phyloP scores from a whole-genome alignment of 1,284 basidiomycete genomes.

The Naganishia cerealis region DNA sequence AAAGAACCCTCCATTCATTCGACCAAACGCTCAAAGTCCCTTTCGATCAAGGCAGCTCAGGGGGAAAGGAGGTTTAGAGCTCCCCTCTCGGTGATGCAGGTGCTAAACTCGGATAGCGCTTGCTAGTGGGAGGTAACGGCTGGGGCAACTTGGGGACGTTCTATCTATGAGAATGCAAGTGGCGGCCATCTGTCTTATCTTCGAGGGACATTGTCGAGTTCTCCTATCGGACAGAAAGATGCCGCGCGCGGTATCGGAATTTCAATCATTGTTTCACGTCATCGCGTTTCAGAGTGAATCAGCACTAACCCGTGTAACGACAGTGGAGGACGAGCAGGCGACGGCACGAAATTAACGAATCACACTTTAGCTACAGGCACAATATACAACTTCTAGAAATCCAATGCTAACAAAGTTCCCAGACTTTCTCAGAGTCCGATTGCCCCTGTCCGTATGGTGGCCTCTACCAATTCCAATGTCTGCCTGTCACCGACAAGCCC shows the following conservation, averaged over 20 bases:
- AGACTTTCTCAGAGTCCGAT: background rate
- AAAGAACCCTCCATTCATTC: background rate
- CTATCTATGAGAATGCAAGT: background rate
- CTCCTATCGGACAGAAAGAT: background rate
- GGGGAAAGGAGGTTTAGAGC: background rate
- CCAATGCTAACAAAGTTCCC: background rate
- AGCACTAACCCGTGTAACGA: background rate
- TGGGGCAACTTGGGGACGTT: background rate
- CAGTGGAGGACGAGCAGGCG: background rate
- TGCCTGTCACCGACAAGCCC: background rate
- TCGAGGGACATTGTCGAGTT: background rate
- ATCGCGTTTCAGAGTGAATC: conserved; percentile 3
- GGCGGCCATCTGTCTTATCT: background rate
- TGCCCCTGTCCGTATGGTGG: background rate
- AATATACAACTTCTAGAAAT: background rate
- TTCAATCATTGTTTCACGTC: background rate
- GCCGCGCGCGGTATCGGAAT: background rate
- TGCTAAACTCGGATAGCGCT: background rate
- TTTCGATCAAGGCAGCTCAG: conserved; percentile 4
- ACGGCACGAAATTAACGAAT: background rate
- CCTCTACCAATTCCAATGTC: background rate
- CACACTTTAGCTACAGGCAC: too few species aligned
- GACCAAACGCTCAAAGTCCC: conserved; percentile 1
- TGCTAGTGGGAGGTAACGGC: background rate
- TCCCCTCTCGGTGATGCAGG: background rate